Conservation (phyloP, 257 asterid species). For the Anisodus acutangulus region DNA sequence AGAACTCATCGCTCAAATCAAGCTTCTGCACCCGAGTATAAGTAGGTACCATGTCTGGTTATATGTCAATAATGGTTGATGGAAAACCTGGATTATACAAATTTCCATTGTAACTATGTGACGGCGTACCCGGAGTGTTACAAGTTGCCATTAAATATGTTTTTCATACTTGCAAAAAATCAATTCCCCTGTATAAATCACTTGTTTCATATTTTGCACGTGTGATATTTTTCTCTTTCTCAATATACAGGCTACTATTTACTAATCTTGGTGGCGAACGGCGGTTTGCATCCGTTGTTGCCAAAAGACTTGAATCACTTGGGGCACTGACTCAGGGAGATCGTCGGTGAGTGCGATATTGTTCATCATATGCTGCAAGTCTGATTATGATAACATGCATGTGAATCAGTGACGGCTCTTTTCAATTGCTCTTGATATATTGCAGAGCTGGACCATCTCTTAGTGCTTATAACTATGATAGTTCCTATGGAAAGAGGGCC, state of each 20-base stretch:
- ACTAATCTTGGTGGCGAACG: constrained; percentile 99
- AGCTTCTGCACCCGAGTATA: constrained; percentile 96
- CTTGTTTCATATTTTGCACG: not conserved
- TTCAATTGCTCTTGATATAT: constrained; percentile 30
- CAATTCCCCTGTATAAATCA: not conserved
- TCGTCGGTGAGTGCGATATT: constrained; percentile 65
- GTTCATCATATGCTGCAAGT: not conserved
- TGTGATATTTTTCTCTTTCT: constrained; percentile 3
- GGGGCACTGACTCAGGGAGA: constrained; percentile 99
- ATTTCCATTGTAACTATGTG: not conserved
- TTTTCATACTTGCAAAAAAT: constrained; percentile 1
- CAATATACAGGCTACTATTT: constrained; percentile 69
- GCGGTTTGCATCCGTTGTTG: constrained; percentile 96
- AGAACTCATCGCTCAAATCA: constrained; percentile 99
- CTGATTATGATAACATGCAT: not conserved
- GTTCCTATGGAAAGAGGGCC: constrained; percentile 89
- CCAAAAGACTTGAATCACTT: constrained; percentile 94
- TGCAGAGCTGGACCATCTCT: constrained; percentile 98
- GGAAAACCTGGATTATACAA: constrained; percentile 6
- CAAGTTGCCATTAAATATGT: constrained; percentile 14
- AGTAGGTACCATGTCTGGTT: constrained; percentile 51
- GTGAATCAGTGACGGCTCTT: not conserved
- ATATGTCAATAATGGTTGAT: constrained; percentile 9
- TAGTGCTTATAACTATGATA: constrained; percentile 94
- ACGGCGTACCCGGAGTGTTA: not conserved